Evolutionary conservation across 2,329 filamentous ascomycete species (phyloP).

Genomic region (Alternaria brassicicola): DNA sequence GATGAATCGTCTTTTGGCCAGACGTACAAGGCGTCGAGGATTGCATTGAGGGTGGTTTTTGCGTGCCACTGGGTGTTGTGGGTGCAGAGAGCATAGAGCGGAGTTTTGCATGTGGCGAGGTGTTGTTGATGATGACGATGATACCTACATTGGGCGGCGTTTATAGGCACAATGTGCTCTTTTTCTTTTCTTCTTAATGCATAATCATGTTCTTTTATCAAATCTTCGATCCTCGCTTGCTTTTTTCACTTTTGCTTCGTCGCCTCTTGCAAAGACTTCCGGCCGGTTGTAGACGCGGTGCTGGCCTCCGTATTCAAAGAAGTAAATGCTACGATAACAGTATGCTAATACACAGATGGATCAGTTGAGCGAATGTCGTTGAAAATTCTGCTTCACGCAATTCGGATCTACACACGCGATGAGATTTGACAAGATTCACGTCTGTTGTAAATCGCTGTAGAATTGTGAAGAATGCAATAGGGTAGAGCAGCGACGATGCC

Average conservation of each 20-base stretch:
- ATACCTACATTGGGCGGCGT: conserved; percentile 3
- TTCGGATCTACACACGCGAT: neutral
- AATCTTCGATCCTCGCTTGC: neutral
- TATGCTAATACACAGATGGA: neutral
- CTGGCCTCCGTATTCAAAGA: no score
- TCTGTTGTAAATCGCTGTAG: neutral
- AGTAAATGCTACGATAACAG: neutral
- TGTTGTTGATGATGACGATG: neutral
- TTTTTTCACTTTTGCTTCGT: neutral
- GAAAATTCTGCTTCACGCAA: neutral
- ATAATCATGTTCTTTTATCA: neutral
- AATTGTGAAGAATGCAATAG: neutral
- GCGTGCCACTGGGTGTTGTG: neutral
- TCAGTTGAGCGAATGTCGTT: neutral
- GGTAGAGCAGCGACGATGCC: neutral
- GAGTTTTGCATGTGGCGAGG: neutral
- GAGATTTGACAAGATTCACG: neutral
- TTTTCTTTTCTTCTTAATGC: neutral
- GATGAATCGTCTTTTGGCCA: neutral
- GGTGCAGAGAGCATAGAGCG: neutral
- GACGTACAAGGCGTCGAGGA: neutral
- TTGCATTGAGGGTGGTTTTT: neutral
- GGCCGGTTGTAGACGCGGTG: neutral
- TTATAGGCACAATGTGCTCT: neutral
- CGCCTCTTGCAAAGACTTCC: neutral